phyloP scores from a whole-genome alignment of 176 grass and related monocot genomes.

The Triticum turgidum region DNA sequence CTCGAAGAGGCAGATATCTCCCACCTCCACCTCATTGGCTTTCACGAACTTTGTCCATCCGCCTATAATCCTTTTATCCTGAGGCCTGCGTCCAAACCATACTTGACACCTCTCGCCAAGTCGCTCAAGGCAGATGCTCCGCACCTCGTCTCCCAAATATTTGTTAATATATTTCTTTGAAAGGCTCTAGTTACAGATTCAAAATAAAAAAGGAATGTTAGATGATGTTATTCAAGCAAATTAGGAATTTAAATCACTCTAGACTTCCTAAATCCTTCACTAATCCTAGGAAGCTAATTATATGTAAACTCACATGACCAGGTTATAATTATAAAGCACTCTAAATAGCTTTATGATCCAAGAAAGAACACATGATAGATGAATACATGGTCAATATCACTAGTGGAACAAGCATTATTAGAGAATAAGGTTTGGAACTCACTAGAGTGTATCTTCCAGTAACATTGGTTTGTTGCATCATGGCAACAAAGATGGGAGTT shows the following conservation, averaged over 20 bases:
- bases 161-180: not conserved
- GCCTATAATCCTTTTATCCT: not conserved
- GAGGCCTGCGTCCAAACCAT: not conserved
- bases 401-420: slow-evolving; percentile 5
- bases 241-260: not conserved
- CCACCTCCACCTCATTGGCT: not conserved
- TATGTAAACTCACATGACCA: not conserved
- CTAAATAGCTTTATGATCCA: not conserved
- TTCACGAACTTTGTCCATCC: slow-evolving; percentile 12
- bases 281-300: not conserved
- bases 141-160: not conserved
- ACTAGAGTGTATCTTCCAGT: slow-evolving; percentile 7
- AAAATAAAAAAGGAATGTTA: not conserved
- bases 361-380: not conserved
- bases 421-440: not conserved
- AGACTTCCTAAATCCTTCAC: not conserved
- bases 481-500: not conserved
- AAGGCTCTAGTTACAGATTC: not conserved
- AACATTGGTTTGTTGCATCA: slow-evolving; percentile 16
- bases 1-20: slow-evolving; percentile 2
- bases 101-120: not conserved
- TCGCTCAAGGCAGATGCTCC: not conserved
- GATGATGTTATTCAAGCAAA: not conserved
- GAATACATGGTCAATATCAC: not conserved
- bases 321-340: not conserved